Base-by-base conservation (phyloP, 139 green algal species). In the Tetraselmis striata region DNA sequence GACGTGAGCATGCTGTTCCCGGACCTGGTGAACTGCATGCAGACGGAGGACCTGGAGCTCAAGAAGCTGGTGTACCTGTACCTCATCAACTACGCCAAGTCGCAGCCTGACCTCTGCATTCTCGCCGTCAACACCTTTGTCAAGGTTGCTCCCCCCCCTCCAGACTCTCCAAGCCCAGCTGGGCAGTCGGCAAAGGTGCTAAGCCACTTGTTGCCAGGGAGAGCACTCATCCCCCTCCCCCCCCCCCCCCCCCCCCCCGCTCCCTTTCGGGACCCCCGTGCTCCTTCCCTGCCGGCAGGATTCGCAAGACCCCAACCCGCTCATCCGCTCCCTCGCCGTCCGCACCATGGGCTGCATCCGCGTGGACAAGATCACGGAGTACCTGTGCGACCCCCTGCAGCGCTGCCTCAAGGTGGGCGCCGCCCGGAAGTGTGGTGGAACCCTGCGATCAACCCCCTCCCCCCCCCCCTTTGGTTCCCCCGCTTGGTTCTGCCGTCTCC, bases 71-170 rank as follows among this genome's bases (percentile, higher is more conserved):
- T 99, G 0, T 99, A 99, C 84, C 88, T 99, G 11, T 99, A 99
- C 91, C 89, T 99, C 5, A 99, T 99, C 87, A 99, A 99, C 87
- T 99, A 99, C 79, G 97, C 97, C 67, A 99, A 99, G 83, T 97
- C 94, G 1, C 94, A 99, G 90, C 97, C 97, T 22, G 97, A 99
- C 84, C 89, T 99, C 78, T 94, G 95, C 74, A 98, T 99, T 84
- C 96, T 99, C 91, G 97, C 95, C 0, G 97, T 99, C 26, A 99
- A 99, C 89, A 99, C 97, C 0, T 99, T 99, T 89, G 97, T 99
- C 22, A 99, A 99, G 93, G 95, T 95, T n/a, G n/a, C 32, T 76
- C n/a, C 58, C 75, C 24, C 75, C 24, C 27, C 75, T 24, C 75
- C 75, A 78, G 75, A 18, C 24, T 29, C 24, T 24, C 75, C 24